Evolutionary conservation across 2,329 filamentous ascomycete species (phyloP).

Genomic region (Beauveria pseudobassiana): DNA sequence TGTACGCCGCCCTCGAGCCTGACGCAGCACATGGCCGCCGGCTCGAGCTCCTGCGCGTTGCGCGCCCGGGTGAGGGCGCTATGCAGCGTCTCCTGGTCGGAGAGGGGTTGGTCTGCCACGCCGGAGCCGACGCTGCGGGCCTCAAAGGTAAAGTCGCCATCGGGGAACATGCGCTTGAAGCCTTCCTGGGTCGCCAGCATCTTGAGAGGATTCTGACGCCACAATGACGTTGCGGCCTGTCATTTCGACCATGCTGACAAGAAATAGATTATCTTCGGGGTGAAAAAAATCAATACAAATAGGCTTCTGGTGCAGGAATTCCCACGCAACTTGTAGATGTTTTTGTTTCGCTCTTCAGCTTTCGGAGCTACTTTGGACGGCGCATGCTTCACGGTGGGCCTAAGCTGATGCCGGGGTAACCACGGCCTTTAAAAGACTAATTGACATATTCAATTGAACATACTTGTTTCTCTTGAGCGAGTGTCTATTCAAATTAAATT

Average conservation of each 20-base stretch:
- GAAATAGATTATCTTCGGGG: not conserved
- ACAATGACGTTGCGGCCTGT: conserved; percentile 20
- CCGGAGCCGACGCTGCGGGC: conserved; percentile 28
- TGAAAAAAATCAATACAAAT: too few species aligned
- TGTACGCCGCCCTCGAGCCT: conserved; percentile 35
- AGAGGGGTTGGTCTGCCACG: conserved; percentile 32
- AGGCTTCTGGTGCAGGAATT: too few species aligned
- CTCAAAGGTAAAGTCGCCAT: conserved; percentile 17
- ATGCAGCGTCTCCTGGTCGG: conserved; percentile 29
- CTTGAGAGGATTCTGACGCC: conserved; percentile 34
- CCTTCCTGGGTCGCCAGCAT: conserved; percentile 28
- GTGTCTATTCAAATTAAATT: too few species aligned
- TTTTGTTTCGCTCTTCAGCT: not conserved
- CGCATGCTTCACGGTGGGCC: not conserved
- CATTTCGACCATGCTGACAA: not conserved
- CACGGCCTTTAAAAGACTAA: not conserved
- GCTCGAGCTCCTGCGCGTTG: conserved; percentile 23
- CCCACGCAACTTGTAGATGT: not conserved
- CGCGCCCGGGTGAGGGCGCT: conserved; percentile 31
- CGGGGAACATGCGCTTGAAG: conserved; percentile 29
- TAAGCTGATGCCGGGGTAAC: not conserved
- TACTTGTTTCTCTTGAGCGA: too few species aligned
- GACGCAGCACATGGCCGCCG: conserved; percentile 31
- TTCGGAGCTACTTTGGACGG: not conserved
- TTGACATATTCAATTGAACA: not conserved